These are phyloP conservation scores for Pyricularia sp. DNA, from an alignment of 2,329 filamentous ascomycete genomes.

Conservation along the genomic window DNA sequence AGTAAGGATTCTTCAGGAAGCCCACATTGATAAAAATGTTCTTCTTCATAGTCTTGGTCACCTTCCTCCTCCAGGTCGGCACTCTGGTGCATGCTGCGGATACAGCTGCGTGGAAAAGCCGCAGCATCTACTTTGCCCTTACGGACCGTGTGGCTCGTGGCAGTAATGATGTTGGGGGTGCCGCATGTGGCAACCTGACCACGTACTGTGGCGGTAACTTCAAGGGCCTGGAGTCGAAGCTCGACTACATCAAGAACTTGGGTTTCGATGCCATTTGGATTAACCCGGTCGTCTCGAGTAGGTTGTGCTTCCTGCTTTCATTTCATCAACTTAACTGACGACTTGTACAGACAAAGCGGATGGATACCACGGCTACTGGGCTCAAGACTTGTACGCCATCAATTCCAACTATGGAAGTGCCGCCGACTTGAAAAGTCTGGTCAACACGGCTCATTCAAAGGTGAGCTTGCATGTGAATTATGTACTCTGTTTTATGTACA, in stretches of 20 bases:
- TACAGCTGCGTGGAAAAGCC: not conserved
- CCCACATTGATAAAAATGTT: not conserved
- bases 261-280: not conserved
- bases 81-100: not conserved
- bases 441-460: not conserved
- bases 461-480: too few species aligned
- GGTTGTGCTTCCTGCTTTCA: not conserved
- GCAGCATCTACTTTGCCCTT: not conserved
- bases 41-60: not conserved
- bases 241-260: not conserved
- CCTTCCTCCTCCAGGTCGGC: not conserved
- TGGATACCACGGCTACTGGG: not conserved
- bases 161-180: not conserved
- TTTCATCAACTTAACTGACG: not conserved
- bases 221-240: not conserved
- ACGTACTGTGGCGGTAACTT: not conserved
- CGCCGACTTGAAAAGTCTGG: not conserved
- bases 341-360: not conserved
- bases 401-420: not conserved
- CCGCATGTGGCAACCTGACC: not conserved
- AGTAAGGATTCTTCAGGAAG: too few species aligned
- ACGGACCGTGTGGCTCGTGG: not conserved
- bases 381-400: not conserved
- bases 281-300: not conserved
- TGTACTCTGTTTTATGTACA: not conserved